Conservation (phyloP, 768 basidiomycete genomes). For the Tephrocybe sp. region DNA sequence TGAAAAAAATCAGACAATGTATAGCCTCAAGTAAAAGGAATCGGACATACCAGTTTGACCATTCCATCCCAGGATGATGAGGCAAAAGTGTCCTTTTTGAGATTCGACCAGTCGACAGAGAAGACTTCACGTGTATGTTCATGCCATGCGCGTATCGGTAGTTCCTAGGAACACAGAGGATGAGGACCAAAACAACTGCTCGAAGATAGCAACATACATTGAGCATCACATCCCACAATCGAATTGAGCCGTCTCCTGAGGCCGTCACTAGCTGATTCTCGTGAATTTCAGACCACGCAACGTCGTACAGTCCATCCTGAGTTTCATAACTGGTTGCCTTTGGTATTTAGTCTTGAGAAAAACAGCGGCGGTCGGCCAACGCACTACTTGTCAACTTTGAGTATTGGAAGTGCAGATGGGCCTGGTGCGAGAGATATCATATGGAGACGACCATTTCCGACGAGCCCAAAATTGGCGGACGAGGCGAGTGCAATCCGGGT, state of each 20-base stretch:
- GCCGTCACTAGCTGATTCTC: constrained; percentile 90
- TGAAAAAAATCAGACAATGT: constrained; percentile 7
- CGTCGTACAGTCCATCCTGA: constrained; percentile 85
- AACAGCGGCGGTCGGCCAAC: constrained; percentile 25
- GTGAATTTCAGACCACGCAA: constrained; percentile 94
- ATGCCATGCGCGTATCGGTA: constrained; percentile 89
- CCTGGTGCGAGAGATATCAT: constrained; percentile 51
- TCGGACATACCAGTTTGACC: constrained; percentile 72
- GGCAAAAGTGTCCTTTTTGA: constrained; percentile 82
- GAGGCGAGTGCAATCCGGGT: constrained; percentile 75
- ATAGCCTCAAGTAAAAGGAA: not conserved
- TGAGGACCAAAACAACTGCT: constrained; percentile 15
- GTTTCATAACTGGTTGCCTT: constrained; percentile 71
- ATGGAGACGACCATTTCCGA: constrained; percentile 91
- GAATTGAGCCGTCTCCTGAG: constrained; percentile 88
- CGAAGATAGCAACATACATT: constrained; percentile 50
- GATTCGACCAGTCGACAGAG: constrained; percentile 93
- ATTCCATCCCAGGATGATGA: constrained; percentile 92
- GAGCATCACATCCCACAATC: constrained; percentile 86
- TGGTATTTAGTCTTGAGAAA: constrained; percentile 21
- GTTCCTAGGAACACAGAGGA: constrained; percentile 52
- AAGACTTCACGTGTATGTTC: constrained; percentile 93
- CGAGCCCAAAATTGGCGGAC: constrained; percentile 89
- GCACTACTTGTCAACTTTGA: constrained; percentile 69
- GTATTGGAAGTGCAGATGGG: constrained; percentile 38